Evolutionary conservation across 257 asterid species (phyloP).

Genomic region (Pogostemon cablin): DNA sequence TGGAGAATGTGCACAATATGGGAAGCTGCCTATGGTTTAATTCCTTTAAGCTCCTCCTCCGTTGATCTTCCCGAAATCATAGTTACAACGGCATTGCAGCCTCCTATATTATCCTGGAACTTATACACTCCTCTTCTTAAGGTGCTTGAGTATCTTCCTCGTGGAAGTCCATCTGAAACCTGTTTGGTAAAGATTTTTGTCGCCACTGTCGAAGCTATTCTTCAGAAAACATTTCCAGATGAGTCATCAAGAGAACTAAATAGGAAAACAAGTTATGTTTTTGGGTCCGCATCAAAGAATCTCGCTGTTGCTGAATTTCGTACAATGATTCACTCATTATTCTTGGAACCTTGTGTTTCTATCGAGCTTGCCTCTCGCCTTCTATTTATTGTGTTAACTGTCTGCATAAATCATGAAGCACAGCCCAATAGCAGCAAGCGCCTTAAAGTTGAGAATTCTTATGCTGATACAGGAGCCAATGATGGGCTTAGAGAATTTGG

Average conservation of each 20-base stretch:
- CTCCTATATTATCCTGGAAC: slow-evolving; percentile 83
- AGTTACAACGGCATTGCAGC: slow-evolving; percentile 80
- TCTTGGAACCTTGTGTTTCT: slow-evolving; percentile 75
- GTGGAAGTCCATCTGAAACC: slow-evolving; percentile 90
- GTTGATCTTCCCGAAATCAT: slow-evolving; percentile 86
- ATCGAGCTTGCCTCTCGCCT: slow-evolving; percentile 87
- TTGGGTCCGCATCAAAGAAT: slow-evolving; percentile 74
- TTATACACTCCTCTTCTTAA: slow-evolving; percentile 79
- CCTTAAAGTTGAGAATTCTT: slow-evolving; percentile 48
- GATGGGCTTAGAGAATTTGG: slow-evolving; percentile 44
- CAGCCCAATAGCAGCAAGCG: slow-evolving; percentile 64
- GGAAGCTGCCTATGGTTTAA: slow-evolving; percentile 95
- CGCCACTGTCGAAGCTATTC: slow-evolving; percentile 84
- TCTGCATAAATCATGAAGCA: slow-evolving; percentile 77
- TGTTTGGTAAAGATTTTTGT: slow-evolving; percentile 89
- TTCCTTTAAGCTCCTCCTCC: slow-evolving; percentile 74
- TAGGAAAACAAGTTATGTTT: slow-evolving; percentile 59
- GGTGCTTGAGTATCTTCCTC: slow-evolving; percentile 89
- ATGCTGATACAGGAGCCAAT: slow-evolving; percentile 36
- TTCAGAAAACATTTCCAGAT: slow-evolving; percentile 73
- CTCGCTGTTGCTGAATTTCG: slow-evolving; percentile 84
- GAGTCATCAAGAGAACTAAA: slow-evolving; percentile 66
- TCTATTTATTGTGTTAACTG: slow-evolving; percentile 78
- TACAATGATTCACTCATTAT: slow-evolving; percentile 81
- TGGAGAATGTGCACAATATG: slow-evolving; percentile 91